These are phyloP conservation scores for Marasmius oreades DNA, from an alignment of 1,284 basidiomycete genomes.

Conservation along the genomic window DNA sequence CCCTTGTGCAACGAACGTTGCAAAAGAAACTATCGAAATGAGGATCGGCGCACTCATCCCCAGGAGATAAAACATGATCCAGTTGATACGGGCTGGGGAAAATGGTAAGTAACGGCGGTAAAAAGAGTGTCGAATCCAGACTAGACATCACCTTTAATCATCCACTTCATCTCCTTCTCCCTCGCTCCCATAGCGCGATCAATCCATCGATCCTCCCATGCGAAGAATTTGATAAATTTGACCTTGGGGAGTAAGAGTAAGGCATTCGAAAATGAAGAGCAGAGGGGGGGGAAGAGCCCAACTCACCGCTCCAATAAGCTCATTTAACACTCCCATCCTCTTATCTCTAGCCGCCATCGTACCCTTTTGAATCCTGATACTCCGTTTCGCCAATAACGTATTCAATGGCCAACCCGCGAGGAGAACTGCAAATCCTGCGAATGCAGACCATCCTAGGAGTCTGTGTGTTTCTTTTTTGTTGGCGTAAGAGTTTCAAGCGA, in stretches of 20 bases:
- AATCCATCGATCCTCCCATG: constrained; percentile 80
- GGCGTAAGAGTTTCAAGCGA: constrained; percentile 1
- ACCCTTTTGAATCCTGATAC: constrained; percentile 70
- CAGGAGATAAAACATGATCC: constrained; percentile 57
- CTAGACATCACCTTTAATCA: constrained; percentile 52
- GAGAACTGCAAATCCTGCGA: constrained; percentile 82
- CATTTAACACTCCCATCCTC: constrained; percentile 83
- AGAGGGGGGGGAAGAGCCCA: constrained; percentile 25
- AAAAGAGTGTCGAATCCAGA: neutral
- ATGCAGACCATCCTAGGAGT: constrained; percentile 80
- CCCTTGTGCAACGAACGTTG: constrained; percentile 56
- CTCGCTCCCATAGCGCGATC: constrained; percentile 53
- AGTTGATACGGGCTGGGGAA: constrained; percentile 56
- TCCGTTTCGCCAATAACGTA: constrained; percentile 57
- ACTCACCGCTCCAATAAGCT: constrained; percentile 72
- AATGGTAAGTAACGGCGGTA: constrained; percentile 5
- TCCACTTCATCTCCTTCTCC: constrained; percentile 63
- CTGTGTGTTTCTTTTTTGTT: too few relatives aligned
- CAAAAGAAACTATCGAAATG: constrained; percentile 69
- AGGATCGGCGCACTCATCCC: constrained; percentile 68
- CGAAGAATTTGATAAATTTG: constrained; percentile 87
- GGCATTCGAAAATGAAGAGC: neutral
- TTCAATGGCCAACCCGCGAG: constrained; percentile 75
- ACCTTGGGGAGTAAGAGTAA: constrained; percentile 32
- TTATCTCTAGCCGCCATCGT: constrained; percentile 75